Evolutionary conservation across 2,329 filamentous ascomycete genomes (phyloP), one percentile per base, ranked within the genome.

Genomic region (Sporothrix protearum): DNA sequence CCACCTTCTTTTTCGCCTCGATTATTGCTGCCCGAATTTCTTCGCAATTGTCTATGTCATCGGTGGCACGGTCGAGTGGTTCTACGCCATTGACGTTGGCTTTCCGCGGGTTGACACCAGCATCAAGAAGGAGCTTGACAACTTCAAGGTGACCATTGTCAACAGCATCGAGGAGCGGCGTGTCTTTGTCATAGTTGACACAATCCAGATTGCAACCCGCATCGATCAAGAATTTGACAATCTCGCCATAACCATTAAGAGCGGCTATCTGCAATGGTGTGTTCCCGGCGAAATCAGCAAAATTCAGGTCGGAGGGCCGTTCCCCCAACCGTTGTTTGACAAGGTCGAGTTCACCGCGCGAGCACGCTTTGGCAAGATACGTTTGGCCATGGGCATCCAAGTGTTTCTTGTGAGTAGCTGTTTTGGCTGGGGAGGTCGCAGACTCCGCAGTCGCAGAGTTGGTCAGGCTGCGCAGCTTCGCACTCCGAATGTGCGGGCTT

Each of bases 211-310:
- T 91, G 80, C 94, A 97, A 45, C 93, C 92, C 74, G 93, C 90
- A 9, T 92, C 88, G 73, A 99, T 89, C 51, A 99, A 83, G 69
- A 97, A 91, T 78, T 92, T 90, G 51, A 98, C 96, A 71, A 98
- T 94, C 70, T 96, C 88, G 42, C 90, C 90, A 79, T 91, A 92
- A 7, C 96, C 96, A 77, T 96, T 91, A 72, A 99, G 85, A 42
- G 94, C 90, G 45, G 96, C 95, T 75, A 97, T 96, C 80, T 99
- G 96, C 45, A 99, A 84, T 30, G 96, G 96, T 0, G 95, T 96
- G 77, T 98, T 98, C n/a, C 93, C 93, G 16, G 96, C 96, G 78
- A 97, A 96, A 78, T 99, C 96, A 30, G 92, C 89, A 72, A 94
- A 87, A 76, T 99, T 92, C 70, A 98, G 81, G 80, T 98, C 94